Base-by-base conservation (phyloP, 2,329 filamentous ascomycete genomes). In the Anisogramma anomala region DNA sequence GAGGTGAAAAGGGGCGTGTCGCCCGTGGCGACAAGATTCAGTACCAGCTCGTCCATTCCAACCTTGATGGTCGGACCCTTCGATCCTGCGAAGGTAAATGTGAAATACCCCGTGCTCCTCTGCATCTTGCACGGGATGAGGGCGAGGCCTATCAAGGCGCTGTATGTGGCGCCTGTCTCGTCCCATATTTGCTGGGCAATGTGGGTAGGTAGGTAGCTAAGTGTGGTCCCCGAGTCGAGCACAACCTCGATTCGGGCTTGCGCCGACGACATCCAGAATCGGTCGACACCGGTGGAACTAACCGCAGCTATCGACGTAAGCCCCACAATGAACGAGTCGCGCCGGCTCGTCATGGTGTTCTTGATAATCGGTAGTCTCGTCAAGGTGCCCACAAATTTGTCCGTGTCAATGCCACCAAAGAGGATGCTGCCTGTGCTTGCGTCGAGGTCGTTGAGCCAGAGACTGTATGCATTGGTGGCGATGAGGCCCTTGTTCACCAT, bases 361-460 rank as follows among this genome's bases (percentile, higher is more conserved):
- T 67, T 56, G 50, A 77, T 63, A 46, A 86, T 66, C 13, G 79
- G 67, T 20, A 87, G 65, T 5, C 68, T 72, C 33, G 69, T 67
- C 23, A 88, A 66, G 2, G 72, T 58, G 35, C 82, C 83, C 0
- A 66, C 56, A 59, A 77, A 91, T 55, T 88, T 88, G 45, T 70
- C 72, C 0, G 75, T 83, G 55, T 89, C 83, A 44, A 88, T 76
- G n/a, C 82, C 84, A 28, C 84, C 84, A 50, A 89, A 91, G 1
- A 89, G 65, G 45, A 89, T 79, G 50, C 66, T 80, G 26, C 84
- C 84, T 1, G 71, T 78, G 45, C 69, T 77, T 0, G 82, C 60
- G 43, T 66, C 66, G 58, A 73, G 56, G 40, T 76, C 71, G 49
- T 76, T 75, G 41, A 76, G 63, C 79, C 79, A 85, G 17, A 87